These are phyloP conservation scores for Protomyces gravidus DNA, from an alignment of 1,139 yeast genomes.

Conservation along the genomic window DNA sequence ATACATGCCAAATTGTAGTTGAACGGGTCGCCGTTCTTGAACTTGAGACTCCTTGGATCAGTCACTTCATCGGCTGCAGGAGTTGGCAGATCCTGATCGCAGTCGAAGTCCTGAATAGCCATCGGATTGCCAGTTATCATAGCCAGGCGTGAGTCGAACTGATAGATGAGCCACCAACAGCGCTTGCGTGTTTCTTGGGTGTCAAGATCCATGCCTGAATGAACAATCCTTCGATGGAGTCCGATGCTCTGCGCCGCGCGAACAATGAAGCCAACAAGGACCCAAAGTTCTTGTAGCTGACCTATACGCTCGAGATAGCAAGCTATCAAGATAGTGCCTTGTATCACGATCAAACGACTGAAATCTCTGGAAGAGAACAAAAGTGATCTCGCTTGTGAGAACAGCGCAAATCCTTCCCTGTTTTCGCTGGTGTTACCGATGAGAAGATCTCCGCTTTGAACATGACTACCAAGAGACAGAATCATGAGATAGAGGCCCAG, in stretches of 20 bases:
- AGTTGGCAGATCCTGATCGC: conserved; percentile 31
- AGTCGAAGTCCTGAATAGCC: conserved; percentile 49
- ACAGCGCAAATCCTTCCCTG: not conserved
- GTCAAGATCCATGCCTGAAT: conserved; percentile 36
- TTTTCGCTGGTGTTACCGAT: not conserved
- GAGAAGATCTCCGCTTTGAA: not conserved
- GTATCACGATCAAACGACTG: conserved; percentile 48
- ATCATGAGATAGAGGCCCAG: conserved; percentile 23
- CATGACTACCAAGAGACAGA: conserved; percentile 42
- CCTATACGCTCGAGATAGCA: conserved; percentile 50
- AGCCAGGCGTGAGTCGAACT: conserved; percentile 53
- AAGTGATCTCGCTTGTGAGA: conserved; percentile 9
- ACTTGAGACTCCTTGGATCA: not conserved
- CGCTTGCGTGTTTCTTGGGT: conserved; percentile 45
- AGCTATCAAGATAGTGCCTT: conserved; percentile 49
- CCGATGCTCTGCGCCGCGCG: conserved; percentile 65
- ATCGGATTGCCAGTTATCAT: conserved; percentile 61
- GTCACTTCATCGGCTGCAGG: conserved; percentile 3
- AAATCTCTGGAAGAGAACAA: conserved; percentile 42
- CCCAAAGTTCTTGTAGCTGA: conserved; percentile 42
- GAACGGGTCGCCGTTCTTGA: conserved; percentile 3
- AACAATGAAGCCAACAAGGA: conserved; percentile 51
- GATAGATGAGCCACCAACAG: conserved; percentile 57
- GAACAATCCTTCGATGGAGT: conserved; percentile 51
- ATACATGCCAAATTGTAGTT: conserved; percentile 6